Evolutionary conservation across 352 stramenopile species (phyloP), one percentile per base, ranked within the genome.

Genomic region (Phytopythium ostracodes): DNA sequence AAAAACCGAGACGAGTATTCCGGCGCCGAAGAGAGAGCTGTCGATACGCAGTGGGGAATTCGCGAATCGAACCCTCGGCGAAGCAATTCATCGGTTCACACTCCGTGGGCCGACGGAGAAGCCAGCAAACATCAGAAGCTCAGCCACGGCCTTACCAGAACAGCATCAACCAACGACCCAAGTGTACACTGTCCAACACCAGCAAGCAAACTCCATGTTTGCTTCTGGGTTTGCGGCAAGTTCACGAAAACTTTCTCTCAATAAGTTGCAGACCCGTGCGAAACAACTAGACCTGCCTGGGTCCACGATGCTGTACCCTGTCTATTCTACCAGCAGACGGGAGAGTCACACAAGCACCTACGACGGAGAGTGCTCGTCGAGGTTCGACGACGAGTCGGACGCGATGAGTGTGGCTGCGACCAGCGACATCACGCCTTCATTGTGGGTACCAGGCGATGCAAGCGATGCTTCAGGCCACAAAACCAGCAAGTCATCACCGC

Each of bases 41-140:
- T 20, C 52, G 7, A 51, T 79, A 50, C 78, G 83, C 2, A 77
- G 67, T 51, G 83, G 76, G 24, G 73, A 92, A n/a, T 91, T 92
- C 56, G 71, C 62, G 4, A 89, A 89, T 55, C 84, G 78, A 64
- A 84, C 76, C 17, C 69, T 90, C 17, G 66, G 76, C 8, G 77
- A 92, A 66, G 79, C 84, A 2, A 76, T 90, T 35, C 56, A 77
- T 18, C 64, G 52, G 18, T 90, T 89, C 44, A 72, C 69, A 10
- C 62, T 92, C 4, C 73, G 79, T 27, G 65, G 86, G 22, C 64
- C 64, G 24, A 31, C 18, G 4, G 18, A 25, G 25, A 12, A 11
- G 12, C 1, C 46, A 22, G 0, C 12, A 40, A 2, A 63, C 62
- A 40, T 12, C 27, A 56, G 10, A 43, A 27, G 27, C 31, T 14